A percentile compares a stretch with the other conserved stretches of the same genome.
These are phyloP conservation scores for Wickerhamiella lipophila DNA, from an alignment of 805 yeast species.

Conservation along the genomic window DNA sequence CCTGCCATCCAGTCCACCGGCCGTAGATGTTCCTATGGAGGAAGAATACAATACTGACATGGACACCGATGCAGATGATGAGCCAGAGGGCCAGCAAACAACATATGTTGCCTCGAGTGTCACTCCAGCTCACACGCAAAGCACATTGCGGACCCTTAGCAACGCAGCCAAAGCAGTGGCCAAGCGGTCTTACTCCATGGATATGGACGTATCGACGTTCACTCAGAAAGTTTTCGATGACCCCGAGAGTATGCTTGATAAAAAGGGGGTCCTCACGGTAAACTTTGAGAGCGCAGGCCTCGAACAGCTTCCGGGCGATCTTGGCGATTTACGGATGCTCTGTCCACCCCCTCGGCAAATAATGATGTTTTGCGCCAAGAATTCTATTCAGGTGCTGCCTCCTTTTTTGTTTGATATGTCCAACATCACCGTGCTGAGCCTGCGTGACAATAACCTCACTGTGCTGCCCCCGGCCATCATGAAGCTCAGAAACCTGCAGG, in stretches of 20 bases:
- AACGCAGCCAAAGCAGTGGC: conserved; percentile 10
- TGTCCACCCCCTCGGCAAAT: conserved; percentile 20
- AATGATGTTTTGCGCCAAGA: conserved; percentile 25
- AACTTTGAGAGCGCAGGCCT: conserved; percentile 22
- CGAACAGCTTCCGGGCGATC: conserved; percentile 26
- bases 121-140: background rate
- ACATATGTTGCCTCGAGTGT: background rate
- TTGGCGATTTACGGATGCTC: conserved; percentile 26
- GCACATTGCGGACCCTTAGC: background rate
- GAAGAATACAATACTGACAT: background rate
- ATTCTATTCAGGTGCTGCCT: conserved; percentile 24
- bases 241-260: conserved; percentile 1
- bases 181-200: background rate
- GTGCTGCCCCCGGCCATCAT: conserved; percentile 28
- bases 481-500: conserved; percentile 24
- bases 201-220: background rate
- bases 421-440: conserved; percentile 27
- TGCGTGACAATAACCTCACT: conserved; percentile 27
- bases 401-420: conserved; percentile 25
- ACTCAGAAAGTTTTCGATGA: conserved; percentile 8
- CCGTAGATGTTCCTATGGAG: background rate
- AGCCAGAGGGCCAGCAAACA: background rate
- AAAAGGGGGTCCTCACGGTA: conserved; percentile 8
- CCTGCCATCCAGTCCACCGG: conserved; percentile 10
- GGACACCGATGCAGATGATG: conserved; percentile 9